Base-by-base conservation (phyloP, 2,329 filamentous ascomycete species). In the Monosporascus sp. region DNA sequence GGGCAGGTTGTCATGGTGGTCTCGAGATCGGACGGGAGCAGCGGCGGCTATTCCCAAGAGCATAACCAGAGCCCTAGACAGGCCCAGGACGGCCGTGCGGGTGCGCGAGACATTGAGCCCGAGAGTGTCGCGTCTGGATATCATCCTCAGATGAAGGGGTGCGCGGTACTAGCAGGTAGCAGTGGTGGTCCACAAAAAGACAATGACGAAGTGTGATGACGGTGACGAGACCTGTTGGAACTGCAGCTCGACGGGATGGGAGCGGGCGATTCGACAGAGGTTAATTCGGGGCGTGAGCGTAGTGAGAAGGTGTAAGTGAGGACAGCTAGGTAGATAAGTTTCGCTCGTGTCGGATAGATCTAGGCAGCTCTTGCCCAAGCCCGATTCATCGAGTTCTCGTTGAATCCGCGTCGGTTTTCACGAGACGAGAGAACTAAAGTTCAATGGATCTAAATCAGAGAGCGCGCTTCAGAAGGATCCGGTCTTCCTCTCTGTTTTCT, bases 31-130 rank as follows among this genome's bases (percentile, higher is more conserved):
- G 39, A 80, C 52, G 2, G 79, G 78, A 17, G 75, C 75, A 11
- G 78, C 76, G 5, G 76, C 69, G 39, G 74, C 78, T 11, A 72
- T 50, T 39, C 68, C 67, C 9, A 63, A 51, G 46, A 59, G 65
- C 47, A 73, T 59, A 31, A 60, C 64, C 24, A 63, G 41, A 61
- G 66, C 55, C 63, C 73, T 76, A 18, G 75, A 75, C 25, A 83
- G 60, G 55, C 75, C 72, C 51, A 84, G 69, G 51, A 81, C 70
- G 54, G 74, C 72, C 37, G 78, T 74, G 56, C 79, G 75, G 48
- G 73, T 61, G 55, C 70, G 68, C 58, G 68, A 69, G 55, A 75
- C 53, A 47, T 46, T 8, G 43, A 22, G 43, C 43, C 43, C 24
- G 24, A n/a, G 22, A 22, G 24, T 25, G 24, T 24, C 22, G 43